These are phyloP conservation scores for Naematelia aurantialba DNA, from an alignment of 768 basidiomycete genomes.

Conservation along the genomic window DNA sequence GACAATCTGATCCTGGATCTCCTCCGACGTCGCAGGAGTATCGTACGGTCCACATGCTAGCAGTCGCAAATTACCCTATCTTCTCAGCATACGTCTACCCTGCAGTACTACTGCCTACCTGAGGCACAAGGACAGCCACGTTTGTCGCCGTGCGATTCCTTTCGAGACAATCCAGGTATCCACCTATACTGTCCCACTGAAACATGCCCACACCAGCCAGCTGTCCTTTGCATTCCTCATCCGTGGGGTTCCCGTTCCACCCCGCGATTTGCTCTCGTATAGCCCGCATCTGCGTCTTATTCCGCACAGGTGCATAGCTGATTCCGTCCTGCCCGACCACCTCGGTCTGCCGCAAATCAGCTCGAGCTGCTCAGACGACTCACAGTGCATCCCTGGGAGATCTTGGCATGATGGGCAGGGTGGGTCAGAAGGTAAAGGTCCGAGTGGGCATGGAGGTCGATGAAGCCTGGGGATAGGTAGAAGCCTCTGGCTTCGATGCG, in stretches of 20 bases:
- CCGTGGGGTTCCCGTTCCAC: slow-evolving; percentile 46
- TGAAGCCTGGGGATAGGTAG: slow-evolving; percentile 44
- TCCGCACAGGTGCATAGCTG: slow-evolving; percentile 37
- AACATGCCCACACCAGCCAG: slow-evolving; percentile 32
- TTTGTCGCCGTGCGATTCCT: slow-evolving; percentile 41
- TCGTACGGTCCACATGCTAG: slow-evolving; percentile 43
- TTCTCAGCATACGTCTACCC: not conserved
- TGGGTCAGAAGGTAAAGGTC: slow-evolving; percentile 45
- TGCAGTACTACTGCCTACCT: slow-evolving; percentile 17
- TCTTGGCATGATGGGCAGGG: slow-evolving; percentile 42
- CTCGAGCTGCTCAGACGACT: slow-evolving; percentile 10
- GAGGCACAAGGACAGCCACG: slow-evolving; percentile 44
- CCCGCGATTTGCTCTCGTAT: slow-evolving; percentile 46
- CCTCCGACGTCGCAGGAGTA: slow-evolving; percentile 21
- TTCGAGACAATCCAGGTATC: slow-evolving; percentile 45
- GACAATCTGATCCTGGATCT: slow-evolving; percentile 33
- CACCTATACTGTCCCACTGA: slow-evolving; percentile 33
- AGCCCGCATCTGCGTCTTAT: slow-evolving; percentile 15
- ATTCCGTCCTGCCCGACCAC: slow-evolving; percentile 49
- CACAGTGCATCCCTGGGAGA: slow-evolving; percentile 47
- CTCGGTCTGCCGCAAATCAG: slow-evolving; percentile 29
- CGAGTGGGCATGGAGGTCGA: slow-evolving; percentile 48
- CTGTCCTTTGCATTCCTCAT: slow-evolving; percentile 26
- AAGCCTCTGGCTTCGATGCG: slow-evolving; percentile 25
- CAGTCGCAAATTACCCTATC: slow-evolving; percentile 44